A percentile compares a stretch with the other conserved stretches of the same genome.
phyloP scores from a whole-genome alignment of 805 yeast species.

The Barnettozyma siamensis region DNA sequence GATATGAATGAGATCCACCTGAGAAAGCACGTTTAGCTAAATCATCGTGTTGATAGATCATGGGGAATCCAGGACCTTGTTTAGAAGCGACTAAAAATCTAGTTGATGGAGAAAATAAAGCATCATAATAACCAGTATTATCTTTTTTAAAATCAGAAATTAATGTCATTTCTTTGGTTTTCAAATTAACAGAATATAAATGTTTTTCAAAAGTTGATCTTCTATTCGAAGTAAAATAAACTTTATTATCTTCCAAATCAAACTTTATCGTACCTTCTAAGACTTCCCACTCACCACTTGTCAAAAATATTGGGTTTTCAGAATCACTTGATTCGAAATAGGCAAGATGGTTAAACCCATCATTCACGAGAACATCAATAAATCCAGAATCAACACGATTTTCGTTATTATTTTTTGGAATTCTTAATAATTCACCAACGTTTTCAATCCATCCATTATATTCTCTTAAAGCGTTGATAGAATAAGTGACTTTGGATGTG shows the following conservation, averaged over 20 bases:
- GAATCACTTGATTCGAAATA: slow-evolving; percentile 44
- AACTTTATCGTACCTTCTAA: slow-evolving; percentile 38
- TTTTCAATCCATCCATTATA: slow-evolving; percentile 61
- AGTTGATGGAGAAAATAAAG: slow-evolving; percentile 52
- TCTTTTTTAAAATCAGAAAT: slow-evolving; percentile 27
- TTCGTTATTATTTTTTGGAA: slow-evolving; percentile 31
- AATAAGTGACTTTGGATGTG: slow-evolving; percentile 34
- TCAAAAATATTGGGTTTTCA: slow-evolving; percentile 35
- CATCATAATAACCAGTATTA: slow-evolving; percentile 41
- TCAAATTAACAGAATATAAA: slow-evolving; percentile 43
- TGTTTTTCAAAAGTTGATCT: slow-evolving; percentile 50
- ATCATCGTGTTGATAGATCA: slow-evolving; percentile 11
- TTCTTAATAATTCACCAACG: slow-evolving; percentile 31
- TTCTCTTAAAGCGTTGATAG: slow-evolving; percentile 33
- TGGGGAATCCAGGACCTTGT: slow-evolving; percentile 22
- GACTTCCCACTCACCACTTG: slow-evolving; percentile 47
- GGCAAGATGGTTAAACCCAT: slow-evolving; percentile 60
- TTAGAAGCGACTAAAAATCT: slow-evolving; percentile 40
- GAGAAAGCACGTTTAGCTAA: slow-evolving; percentile 9
- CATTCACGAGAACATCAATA: slow-evolving; percentile 50
- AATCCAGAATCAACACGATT: slow-evolving; percentile 43
- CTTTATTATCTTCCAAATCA: slow-evolving; percentile 38
- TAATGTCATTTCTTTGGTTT: slow-evolving; percentile 15
- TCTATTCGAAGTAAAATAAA: slow-evolving; percentile 55
- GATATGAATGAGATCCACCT: slow-evolving; percentile 15